phyloP scores from a whole-genome alignment of 257 asterid species.

The Datura wrightii region DNA sequence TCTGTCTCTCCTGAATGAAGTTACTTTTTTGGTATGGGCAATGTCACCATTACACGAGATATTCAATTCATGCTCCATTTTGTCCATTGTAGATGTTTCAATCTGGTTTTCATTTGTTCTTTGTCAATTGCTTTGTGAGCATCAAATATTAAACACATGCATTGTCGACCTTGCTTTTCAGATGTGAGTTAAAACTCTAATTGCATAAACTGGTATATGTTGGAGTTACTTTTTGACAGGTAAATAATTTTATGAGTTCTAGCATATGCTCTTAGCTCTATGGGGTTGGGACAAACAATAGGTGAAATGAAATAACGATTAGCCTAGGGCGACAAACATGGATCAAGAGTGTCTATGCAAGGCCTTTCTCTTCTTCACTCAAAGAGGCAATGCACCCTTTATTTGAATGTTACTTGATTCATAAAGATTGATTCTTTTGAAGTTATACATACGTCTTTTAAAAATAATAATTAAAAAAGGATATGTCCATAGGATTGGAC shows the following conservation, averaged over 20 bases:
- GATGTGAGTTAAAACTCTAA: constrained; percentile 14
- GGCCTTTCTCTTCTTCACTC: constrained; percentile 21
- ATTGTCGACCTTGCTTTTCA: constrained; percentile 10
- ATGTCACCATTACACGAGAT: neutral
- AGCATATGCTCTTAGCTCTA: constrained; percentile 2
- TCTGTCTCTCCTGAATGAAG: neutral
- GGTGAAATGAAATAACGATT: neutral
- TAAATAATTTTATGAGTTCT: constrained; percentile 10
- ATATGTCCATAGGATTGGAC: neutral
- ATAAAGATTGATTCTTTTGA: constrained; percentile 20
- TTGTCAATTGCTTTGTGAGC: neutral
- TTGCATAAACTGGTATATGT: constrained; percentile 5
- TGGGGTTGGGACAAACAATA: neutral
- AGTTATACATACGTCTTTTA: neutral
- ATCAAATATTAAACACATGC: neutral
- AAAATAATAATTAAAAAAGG: neutral
- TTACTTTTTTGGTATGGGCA: constrained; percentile 9
- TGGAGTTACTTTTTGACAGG: neutral
- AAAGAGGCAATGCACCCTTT: constrained; percentile 25
- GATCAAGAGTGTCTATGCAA: neutral
- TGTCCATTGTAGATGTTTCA: neutral
- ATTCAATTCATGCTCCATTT: constrained; percentile 5
- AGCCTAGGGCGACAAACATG: neutral
- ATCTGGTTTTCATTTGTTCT: neutral
- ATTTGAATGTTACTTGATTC: neutral